Conservation (phyloP, 306 rosid genomes). For the Pyrus pyrifolia region DNA sequence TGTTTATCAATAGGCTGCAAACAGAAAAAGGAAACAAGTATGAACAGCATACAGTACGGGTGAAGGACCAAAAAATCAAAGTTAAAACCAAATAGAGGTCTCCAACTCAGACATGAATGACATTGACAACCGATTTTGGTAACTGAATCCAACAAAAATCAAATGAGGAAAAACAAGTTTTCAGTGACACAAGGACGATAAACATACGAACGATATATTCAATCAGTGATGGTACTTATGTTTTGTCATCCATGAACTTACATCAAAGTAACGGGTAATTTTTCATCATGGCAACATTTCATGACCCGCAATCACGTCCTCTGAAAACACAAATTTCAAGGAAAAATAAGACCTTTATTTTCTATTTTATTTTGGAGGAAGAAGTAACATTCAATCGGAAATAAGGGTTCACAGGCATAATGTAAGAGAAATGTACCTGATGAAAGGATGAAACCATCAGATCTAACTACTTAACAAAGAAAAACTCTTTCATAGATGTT, state of each 20-base stretch:
- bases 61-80: not conserved
- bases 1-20: conserved; percentile 95
- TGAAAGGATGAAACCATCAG: too few species aligned
- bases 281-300: conserved; percentile 61
- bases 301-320: too few species aligned
- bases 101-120: not conserved
- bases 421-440: too few species aligned
- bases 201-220: conserved; percentile 62
- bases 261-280: conserved; percentile 68
- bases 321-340: too few species aligned
- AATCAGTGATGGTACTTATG: conserved; percentile 64
- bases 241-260: conserved; percentile 83
- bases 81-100: not conserved
- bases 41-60: not conserved
- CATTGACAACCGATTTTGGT: not conserved
- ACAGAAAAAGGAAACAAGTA: not conserved
- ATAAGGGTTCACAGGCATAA: too few species aligned
- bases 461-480: too few species aligned
- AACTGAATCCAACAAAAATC: not conserved
- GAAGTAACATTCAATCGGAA: too few species aligned
- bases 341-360: too few species aligned
- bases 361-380: too few species aligned
- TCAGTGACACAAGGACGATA: not conserved
- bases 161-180: not conserved
- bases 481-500: too few species aligned